Percentiles rank a stretch among this genome's conserved stretches.
Evolutionary conservation across 2,329 filamentous ascomycete genomes (phyloP).

Genomic region (Piedraia hortae): DNA sequence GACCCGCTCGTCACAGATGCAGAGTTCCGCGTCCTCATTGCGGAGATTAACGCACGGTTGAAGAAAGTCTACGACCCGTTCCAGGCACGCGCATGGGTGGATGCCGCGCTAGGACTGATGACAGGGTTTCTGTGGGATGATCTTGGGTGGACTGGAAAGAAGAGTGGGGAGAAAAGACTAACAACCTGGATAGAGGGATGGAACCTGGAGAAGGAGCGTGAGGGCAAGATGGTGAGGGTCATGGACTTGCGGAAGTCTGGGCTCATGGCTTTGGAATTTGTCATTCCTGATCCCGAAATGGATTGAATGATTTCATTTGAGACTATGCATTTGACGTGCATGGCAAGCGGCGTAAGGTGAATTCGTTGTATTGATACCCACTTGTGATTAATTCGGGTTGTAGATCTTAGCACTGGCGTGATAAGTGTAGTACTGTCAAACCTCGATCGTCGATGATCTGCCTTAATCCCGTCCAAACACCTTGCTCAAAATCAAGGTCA

Average conservation of each 20-base stretch:
- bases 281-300: constrained; percentile 54
- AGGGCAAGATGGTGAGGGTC: constrained; percentile 38
- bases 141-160: constrained; percentile 47
- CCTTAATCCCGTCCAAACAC: constrained; percentile 40
- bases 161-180: constrained; percentile 38
- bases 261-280: constrained; percentile 65
- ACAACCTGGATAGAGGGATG: constrained; percentile 68
- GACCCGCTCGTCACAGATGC: constrained; percentile 64
- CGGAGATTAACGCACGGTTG: constrained; percentile 55
- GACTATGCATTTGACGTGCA: no score
- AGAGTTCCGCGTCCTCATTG: constrained; percentile 59
- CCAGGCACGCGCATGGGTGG: constrained; percentile 47
- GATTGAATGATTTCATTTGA: no score
- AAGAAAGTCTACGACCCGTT: constrained; percentile 58
- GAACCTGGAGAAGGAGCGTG: constrained; percentile 40
- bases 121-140: constrained; percentile 96
- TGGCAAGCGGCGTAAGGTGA: no score
- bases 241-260: constrained; percentile 57
- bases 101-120: constrained; percentile 48
- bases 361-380: no score
- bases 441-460: constrained; percentile 27
- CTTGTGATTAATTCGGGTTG: no score
- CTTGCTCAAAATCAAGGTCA: constrained; percentile 52
- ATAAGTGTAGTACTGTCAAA: constrained; percentile 15
- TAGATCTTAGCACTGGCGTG: no score